These are phyloP conservation scores for Williopsis jadinii DNA, from an alignment of 1,139 yeast species.

Conservation along the genomic window DNA sequence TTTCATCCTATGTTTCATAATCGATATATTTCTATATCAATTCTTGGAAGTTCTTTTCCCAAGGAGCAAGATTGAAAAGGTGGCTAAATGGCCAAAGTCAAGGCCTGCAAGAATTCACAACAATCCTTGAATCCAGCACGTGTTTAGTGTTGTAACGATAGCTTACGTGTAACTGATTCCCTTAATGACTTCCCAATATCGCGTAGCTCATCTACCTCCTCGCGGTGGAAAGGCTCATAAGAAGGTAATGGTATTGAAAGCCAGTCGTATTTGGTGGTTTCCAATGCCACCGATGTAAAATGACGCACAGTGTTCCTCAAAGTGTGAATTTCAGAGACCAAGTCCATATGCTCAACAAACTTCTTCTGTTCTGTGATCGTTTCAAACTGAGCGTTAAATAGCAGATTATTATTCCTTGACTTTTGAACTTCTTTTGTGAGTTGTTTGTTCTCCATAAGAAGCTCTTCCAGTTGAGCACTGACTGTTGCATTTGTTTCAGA, in stretches of 20 bases:
- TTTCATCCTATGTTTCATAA: constrained; percentile 40
- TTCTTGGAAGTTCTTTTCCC: constrained; percentile 72
- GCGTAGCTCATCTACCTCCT: constrained; percentile 13
- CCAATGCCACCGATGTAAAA: constrained; percentile 1
- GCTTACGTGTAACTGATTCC: constrained; percentile 2
- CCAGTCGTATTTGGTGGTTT: constrained; percentile 5
- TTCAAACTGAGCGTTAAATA: constrained; percentile 16
- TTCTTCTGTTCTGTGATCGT: constrained; percentile 13
- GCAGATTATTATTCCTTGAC: constrained; percentile 11
- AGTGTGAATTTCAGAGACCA: constrained; percentile 17
- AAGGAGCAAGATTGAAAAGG: constrained; percentile 56
- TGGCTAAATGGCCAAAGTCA: constrained; percentile 23
- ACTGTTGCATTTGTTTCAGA: constrained; percentile 4
- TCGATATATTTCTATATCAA: constrained; percentile 61
- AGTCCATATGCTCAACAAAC: constrained; percentile 8
- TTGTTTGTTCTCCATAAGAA: constrained; percentile 3
- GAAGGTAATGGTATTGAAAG: constrained; percentile 7
- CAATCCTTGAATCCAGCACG: neutral
- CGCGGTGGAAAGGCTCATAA: constrained; percentile 4
- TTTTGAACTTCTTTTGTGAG: constrained; percentile 8
- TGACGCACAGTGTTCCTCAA: constrained; percentile 13
- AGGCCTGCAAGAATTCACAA: neutral
- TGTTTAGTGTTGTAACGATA: neutral
- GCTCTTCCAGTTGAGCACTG: constrained; percentile 1
- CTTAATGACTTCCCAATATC: constrained; percentile 13